Percentiles rank a stretch among this genome's conserved stretches.
Evolutionary conservation across 2,329 filamentous ascomycete species (phyloP).

Genomic region (Calonectria pteridis): DNA sequence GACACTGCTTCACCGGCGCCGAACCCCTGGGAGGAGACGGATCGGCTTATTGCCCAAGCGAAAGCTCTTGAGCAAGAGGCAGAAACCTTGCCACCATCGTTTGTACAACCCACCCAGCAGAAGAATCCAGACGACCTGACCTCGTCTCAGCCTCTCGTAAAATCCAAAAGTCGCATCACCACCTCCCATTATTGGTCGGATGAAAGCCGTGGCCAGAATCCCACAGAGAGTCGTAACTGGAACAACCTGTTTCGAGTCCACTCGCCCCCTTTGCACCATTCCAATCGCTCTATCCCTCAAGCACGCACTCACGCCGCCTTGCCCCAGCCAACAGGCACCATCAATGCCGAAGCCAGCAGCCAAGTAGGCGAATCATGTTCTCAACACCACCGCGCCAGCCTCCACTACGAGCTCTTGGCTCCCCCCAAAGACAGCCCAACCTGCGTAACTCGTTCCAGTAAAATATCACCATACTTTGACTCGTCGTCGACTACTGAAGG

Average conservation of each 20-base stretch:
- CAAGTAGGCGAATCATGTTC: neutral
- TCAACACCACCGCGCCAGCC: neutral
- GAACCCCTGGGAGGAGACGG: slow-evolving; percentile 51
- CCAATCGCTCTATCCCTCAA: slow-evolving; percentile 11
- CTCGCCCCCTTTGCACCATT: slow-evolving; percentile 16
- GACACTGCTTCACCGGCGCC: slow-evolving; percentile 9
- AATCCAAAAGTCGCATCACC: slow-evolving; percentile 25
- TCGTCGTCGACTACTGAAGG: slow-evolving; percentile 26
- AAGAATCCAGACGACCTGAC: neutral
- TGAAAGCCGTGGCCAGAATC: slow-evolving; percentile 29
- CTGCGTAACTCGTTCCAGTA: slow-evolving; percentile 27
- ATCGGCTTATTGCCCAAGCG: slow-evolving; percentile 49
- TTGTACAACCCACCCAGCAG: slow-evolving; percentile 6
- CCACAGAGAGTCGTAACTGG: slow-evolving; percentile 33
- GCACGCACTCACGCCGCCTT: neutral
- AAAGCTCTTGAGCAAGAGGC: slow-evolving; percentile 44
- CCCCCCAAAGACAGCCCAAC: slow-evolving; percentile 9
- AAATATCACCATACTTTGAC: slow-evolving; percentile 51
- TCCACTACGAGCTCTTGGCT: neutral
- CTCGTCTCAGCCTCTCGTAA: slow-evolving; percentile 12
- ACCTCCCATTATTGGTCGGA: slow-evolving; percentile 48
- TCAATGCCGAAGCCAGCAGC: neutral
- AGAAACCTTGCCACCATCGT: slow-evolving; percentile 30
- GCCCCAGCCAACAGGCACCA: neutral
- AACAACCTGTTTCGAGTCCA: slow-evolving; percentile 16